Conservation (phyloP, 257 asterid genomes). For the Striga asiatica region DNA sequence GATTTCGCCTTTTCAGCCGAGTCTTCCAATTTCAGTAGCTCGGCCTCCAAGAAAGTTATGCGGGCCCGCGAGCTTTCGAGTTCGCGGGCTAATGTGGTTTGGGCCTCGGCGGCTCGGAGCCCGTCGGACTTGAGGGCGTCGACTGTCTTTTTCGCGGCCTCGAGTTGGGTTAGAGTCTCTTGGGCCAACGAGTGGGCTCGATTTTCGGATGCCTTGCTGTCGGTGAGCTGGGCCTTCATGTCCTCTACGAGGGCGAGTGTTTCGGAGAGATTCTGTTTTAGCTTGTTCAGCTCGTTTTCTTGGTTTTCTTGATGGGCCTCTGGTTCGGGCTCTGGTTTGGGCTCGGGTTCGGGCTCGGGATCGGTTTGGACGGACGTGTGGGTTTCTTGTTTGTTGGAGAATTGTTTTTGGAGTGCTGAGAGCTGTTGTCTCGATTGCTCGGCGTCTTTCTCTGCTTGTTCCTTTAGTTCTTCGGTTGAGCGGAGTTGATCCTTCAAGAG, state of each 20-base stretch:
- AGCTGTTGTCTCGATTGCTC: constrained; percentile 60
- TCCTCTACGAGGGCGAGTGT: constrained; percentile 48
- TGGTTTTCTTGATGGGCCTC: too few species aligned
- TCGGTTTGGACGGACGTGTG: too few species aligned
- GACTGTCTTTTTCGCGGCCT: constrained; percentile 46
- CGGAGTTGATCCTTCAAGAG: constrained; percentile 52
- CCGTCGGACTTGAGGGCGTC: constrained; percentile 55
- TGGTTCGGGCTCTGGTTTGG: too few species aligned
- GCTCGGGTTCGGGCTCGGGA: constrained; percentile 60
- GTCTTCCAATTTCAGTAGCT: constrained; percentile 51
- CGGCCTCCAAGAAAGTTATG: constrained; percentile 48
- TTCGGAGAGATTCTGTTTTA: constrained; percentile 43
- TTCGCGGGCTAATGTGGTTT: constrained; percentile 37
- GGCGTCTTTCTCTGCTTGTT: constrained; percentile 57
- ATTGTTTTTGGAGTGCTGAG: constrained; percentile 30
- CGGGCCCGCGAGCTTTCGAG: constrained; percentile 62
- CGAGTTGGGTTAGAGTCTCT: constrained; percentile 64
- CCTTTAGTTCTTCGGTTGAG: constrained; percentile 59
- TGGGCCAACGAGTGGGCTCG: constrained; percentile 35
- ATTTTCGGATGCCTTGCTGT: constrained; percentile 58
- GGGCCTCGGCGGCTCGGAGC: constrained; percentile 34
- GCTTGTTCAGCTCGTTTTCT: constrained; percentile 31
- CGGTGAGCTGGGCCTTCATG: constrained; percentile 44
- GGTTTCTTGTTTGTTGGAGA: too few species aligned
- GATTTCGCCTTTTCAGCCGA: constrained; percentile 46